phyloP scores from a whole-genome alignment of 2,329 filamentous ascomycete genomes.

The Zymoseptoria crescenta region DNA sequence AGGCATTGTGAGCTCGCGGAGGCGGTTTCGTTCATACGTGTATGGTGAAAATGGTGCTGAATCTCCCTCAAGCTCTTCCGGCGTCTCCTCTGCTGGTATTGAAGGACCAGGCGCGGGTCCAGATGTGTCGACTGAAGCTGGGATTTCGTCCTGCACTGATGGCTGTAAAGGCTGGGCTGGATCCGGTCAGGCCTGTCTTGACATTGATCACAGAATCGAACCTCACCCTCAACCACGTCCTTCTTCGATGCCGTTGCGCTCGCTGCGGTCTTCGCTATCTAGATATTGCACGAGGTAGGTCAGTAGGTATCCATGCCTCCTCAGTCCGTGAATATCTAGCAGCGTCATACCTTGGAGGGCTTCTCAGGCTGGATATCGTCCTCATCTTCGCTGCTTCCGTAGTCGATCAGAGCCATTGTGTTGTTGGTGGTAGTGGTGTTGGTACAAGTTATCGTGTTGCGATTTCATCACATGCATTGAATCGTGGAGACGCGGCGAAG shows the following conservation, averaged over 20 bases:
- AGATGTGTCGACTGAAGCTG: neutral
- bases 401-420: conserved; percentile 35
- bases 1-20: conserved; percentile 68
- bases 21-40: conserved; percentile 53
- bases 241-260: conserved; percentile 2
- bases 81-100: neutral
- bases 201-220: neutral
- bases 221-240: neutral
- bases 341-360: conserved; percentile 33
- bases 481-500: conserved; percentile 1
- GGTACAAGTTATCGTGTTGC: neutral
- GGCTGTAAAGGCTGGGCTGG: neutral
- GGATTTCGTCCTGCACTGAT: neutral
- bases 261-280: conserved; percentile 21
- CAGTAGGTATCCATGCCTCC: conserved; percentile 42
- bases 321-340: conserved; percentile 16
- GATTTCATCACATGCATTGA: neutral
- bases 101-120: neutral
- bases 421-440: neutral
- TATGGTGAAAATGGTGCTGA: conserved; percentile 52
- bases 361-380: conserved; percentile 23
- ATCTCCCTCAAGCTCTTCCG: conserved; percentile 4
- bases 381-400: conserved; percentile 42
- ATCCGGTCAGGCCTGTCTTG: neutral
- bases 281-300: conserved; percentile 22